These are phyloP conservation scores for Phytomonas serpens DNA, from an alignment of 208 protist species.

Conservation along the genomic window DNA sequence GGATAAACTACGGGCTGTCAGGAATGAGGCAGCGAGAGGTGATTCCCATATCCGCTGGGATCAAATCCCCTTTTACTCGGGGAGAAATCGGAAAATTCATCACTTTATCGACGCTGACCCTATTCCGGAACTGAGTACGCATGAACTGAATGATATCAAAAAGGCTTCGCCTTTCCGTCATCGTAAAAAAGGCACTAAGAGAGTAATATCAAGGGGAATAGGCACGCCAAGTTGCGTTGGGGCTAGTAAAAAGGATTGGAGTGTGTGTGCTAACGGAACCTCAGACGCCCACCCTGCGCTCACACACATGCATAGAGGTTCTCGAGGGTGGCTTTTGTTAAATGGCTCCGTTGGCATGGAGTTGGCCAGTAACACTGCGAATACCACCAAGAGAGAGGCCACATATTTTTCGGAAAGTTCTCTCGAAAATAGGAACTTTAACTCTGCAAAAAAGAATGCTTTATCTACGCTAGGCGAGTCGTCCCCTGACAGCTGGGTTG, in stretches of 20 bases:
- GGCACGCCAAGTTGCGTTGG: not conserved
- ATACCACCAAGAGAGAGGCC: not conserved
- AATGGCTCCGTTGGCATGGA: not conserved
- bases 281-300: not conserved
- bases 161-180: not conserved
- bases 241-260: not conserved
- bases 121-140: not conserved
- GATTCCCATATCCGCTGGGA: conserved; percentile 48
- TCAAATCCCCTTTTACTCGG: conserved; percentile 47
- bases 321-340: not conserved
- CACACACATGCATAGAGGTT: not conserved
- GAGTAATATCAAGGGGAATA: not conserved
- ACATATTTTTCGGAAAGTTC: not conserved
- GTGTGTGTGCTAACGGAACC: not conserved
- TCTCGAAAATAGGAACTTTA: not conserved
- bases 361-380: not conserved
- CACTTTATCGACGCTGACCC: conserved; percentile 39
- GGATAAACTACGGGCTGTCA: conserved; percentile 34
- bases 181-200: conserved; percentile 5
- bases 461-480: not conserved
- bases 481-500: not conserved
- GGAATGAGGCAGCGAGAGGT: conserved; percentile 32
- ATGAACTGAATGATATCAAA: not conserved
- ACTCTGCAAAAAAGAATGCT: not conserved
- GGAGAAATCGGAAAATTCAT: conserved; percentile 50